phyloP scores from a whole-genome alignment of 1,284 basidiomycete genomes.

The Pisolithus thermaeus region DNA sequence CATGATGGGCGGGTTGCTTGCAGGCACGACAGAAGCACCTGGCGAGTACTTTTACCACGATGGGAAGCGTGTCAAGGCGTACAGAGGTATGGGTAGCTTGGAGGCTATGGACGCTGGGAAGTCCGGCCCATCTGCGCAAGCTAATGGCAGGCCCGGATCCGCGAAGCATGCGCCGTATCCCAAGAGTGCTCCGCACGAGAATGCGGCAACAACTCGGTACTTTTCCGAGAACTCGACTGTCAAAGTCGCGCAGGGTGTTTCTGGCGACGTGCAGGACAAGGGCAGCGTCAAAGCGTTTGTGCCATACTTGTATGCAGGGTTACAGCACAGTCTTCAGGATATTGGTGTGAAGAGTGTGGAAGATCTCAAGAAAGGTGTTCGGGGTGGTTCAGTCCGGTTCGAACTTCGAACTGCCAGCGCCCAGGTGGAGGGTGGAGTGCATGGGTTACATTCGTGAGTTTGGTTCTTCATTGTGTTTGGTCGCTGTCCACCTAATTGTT shows the following conservation, averaged over 20 bases:
- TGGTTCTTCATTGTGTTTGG: not conserved
- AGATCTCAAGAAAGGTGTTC: conserved; percentile 61
- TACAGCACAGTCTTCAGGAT: conserved; percentile 97
- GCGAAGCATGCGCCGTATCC: conserved; percentile 45
- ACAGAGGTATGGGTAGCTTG: conserved; percentile 96
- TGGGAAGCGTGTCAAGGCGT: conserved; percentile 97
- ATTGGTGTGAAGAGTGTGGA: conserved; percentile 73
- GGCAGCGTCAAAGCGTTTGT: conserved; percentile 89
- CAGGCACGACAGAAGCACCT: conserved; percentile 95
- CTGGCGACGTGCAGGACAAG: conserved; percentile 97
- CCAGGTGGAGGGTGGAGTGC: conserved; percentile 94
- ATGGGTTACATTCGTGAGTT: conserved; percentile 84
- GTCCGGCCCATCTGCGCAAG: conserved; percentile 27
- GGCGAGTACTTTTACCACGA: conserved; percentile 99
- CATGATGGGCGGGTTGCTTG: conserved; percentile 98
- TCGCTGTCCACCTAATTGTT: not conserved
- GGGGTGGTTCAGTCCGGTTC: conserved; percentile 72
- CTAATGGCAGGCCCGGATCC: conserved; percentile 30
- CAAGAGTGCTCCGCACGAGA: conserved; percentile 63
- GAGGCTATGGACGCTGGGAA: conserved; percentile 94
- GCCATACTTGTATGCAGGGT: conserved; percentile 87
- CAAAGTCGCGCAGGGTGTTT: conserved; percentile 97
- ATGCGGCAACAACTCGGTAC: conserved; percentile 95
- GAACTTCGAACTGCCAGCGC: conserved; percentile 94
- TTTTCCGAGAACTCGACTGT: conserved; percentile 94